Base-by-base conservation (phyloP, 169 alveolate genomes). In the Blepharisma undulans region DNA sequence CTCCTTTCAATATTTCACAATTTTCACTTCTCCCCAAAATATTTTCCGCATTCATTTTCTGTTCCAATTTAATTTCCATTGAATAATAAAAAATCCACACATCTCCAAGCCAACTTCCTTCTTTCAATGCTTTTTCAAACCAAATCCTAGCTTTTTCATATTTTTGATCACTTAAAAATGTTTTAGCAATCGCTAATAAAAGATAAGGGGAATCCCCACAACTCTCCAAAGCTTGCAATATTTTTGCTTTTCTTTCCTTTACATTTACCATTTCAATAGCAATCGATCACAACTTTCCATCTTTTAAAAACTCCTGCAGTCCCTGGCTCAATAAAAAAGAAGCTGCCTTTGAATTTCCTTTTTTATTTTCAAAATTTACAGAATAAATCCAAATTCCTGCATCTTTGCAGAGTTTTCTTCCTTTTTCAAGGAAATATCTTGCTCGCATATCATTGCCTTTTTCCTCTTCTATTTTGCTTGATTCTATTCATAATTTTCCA, bases 21-120 rank as follows among this genome's bases (percentile, higher is more conserved):
- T 78, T 29, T 0, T 25, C 86, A 12, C 29, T 32, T 78, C 71
- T 78, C 71, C 1, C 60, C 10, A 29, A 22, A 27, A 78, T 78
- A 21, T 29, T 32, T 78, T 78, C 86, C 60, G 21, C 90, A 61
- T 48, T 81, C 61, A 89, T 90, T 6, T 84, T 36, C 10, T 86
- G 90, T 72, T 98, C 99, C 61, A 94, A 89, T 80, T 97, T 98
- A 81, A 98, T 95, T 89, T 98, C 99, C 87, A 98, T 98, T 32
- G 98, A 98, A 78, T 98, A 93, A 66, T 94, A 97, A 34, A 98
- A 97, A 14, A 99, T 99, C 99, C 99, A 99, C 16, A 99, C 97
- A 90, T 98, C 99, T 22, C 99, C 99, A 76, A 98, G 90, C 77
- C 97, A 92, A 16, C 98, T 97, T 91, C 97, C 98, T 60, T 97